Evolutionary conservation across 1,139 yeast genomes (phyloP), one percentile per base, ranked within the genome.

Genomic region (Yarrowia galli): DNA sequence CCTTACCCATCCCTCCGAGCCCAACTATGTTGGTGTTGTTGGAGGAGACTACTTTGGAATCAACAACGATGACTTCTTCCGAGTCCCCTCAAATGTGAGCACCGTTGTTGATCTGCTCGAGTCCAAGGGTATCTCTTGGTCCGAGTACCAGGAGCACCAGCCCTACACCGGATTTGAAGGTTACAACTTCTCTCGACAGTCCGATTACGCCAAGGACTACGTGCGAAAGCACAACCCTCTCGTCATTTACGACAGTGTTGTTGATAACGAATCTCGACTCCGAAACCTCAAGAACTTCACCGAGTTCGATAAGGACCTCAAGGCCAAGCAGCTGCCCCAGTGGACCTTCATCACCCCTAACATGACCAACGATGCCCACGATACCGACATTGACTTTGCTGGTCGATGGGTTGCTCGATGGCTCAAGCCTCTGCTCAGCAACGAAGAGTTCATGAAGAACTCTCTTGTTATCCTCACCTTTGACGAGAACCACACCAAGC

Each of bases 191-290:
- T 75, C 79, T 23, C 80, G 82, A 75, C 83, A 80, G 73, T 75
- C 77, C 48, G 77, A 78, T 46, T 76, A 72, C 69, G 81, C 83
- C 58, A 81, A 80, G 70, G 83, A 81, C 72, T 83, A 83, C 73
- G 81, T 83, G 49, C 81, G 86, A 74, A 83, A 84, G 73, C 84
- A 82, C 76, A 82, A 82, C 75, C 85, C 85, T 53, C 75, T 83
- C 71, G 74, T 81, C 36, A 74, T 77, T 42, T 82, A 74, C 71
- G 83, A 81, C 72, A 78, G 80, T 46, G 75, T 82, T 67, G 75
- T 77, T 69, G 70, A 71, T 43, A 72, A 76, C 68, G 71, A 74
- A 13, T 71, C 76, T 65, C 79, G 84, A 68, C 71, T 78, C 70
- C 74, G 78, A 45, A 78, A 79, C 75, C 77, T 83, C 75, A 82